A percentile compares a stretch with the other conserved stretches of the same genome.
Evolutionary conservation across 306 rosid species (phyloP).

Genomic region (Calophaca sinica): DNA sequence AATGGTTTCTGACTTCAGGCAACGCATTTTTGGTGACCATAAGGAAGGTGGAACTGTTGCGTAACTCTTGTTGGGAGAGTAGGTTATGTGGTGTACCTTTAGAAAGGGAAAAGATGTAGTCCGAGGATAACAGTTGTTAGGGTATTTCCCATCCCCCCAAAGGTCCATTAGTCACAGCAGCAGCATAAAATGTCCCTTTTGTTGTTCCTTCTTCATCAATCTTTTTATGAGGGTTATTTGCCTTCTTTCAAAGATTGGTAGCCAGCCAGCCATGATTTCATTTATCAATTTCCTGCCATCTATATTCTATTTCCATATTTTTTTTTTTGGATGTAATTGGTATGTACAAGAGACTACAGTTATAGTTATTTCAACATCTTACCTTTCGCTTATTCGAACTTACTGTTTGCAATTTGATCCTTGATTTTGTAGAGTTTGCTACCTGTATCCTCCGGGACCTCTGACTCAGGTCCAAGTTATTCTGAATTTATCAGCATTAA

Average conservation of each 20-base stretch:
- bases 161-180: slow-evolving; percentile 41
- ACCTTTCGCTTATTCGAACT: slow-evolving; percentile 21
- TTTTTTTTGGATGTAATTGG: slow-evolving; percentile 47
- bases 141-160: slow-evolving; percentile 34
- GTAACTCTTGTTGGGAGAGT: slow-evolving; percentile 42
- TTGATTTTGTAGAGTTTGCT: background rate
- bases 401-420: slow-evolving; percentile 4
- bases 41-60: slow-evolving; percentile 62
- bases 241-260: slow-evolving; percentile 35
- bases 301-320: slow-evolving; percentile 40
- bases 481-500: background rate
- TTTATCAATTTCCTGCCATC: slow-evolving; percentile 43
- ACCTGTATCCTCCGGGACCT: background rate
- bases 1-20: slow-evolving; percentile 92
- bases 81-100: slow-evolving; percentile 25
- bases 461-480: background rate
- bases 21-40: slow-evolving; percentile 95
- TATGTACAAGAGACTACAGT: slow-evolving; percentile 46
- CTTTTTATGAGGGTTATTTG: slow-evolving; percentile 38
- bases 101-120: slow-evolving; percentile 40
- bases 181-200: slow-evolving; percentile 24
- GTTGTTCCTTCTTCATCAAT: slow-evolving; percentile 28
- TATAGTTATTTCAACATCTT: slow-evolving; percentile 51
- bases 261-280: slow-evolving; percentile 40
- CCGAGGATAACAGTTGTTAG: slow-evolving; percentile 36